phyloP scores from a whole-genome alignment of 148 eudicot genomes.

The Hydrangea macrophylla region DNA sequence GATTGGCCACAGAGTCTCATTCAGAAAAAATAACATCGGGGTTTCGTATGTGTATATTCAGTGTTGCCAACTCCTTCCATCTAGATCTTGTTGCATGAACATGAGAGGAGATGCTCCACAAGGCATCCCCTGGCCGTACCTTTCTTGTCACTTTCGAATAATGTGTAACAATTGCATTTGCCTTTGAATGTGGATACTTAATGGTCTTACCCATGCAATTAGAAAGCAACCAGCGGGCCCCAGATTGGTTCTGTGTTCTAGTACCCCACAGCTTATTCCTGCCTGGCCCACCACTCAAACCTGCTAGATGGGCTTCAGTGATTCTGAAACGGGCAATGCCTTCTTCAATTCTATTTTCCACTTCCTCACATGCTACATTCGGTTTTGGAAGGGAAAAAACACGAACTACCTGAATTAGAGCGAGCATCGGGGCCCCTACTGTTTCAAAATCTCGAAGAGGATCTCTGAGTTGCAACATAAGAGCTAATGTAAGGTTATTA shows the following conservation, averaged over 20 bases:
- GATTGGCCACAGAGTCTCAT: neutral
- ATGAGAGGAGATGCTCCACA: constrained; percentile 59
- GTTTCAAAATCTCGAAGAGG: constrained; percentile 58
- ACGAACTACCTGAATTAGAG: constrained; percentile 52
- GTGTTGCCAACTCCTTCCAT: constrained; percentile 18
- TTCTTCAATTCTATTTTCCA: neutral
- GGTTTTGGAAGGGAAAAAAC: neutral
- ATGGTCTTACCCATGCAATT: constrained; percentile 40
- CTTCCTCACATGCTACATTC: neutral
- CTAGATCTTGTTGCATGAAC: constrained; percentile 14
- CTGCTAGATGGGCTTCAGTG: constrained; percentile 45
- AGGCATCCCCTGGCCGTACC: constrained; percentile 15
- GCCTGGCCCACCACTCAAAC: constrained; percentile 32
- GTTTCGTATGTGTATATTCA: constrained; percentile 38
- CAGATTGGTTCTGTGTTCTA: constrained; percentile 45
- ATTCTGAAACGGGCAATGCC: constrained; percentile 31
- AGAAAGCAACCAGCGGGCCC: constrained; percentile 63
- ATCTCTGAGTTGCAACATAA: constrained; percentile 62
- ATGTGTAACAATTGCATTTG: constrained; percentile 29
- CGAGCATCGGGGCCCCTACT: constrained; percentile 63
- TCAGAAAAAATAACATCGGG: constrained; percentile 46
- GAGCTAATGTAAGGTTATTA: constrained; percentile 53
- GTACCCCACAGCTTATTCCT: constrained; percentile 32
- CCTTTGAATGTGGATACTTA: constrained; percentile 26
- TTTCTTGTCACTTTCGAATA: constrained; percentile 27